A percentile compares a stretch with the other conserved stretches of the same genome.
These are phyloP conservation scores for Mytilinidion resinicola DNA, from an alignment of 495 filamentous ascomycete species.

Conservation along the genomic window DNA sequence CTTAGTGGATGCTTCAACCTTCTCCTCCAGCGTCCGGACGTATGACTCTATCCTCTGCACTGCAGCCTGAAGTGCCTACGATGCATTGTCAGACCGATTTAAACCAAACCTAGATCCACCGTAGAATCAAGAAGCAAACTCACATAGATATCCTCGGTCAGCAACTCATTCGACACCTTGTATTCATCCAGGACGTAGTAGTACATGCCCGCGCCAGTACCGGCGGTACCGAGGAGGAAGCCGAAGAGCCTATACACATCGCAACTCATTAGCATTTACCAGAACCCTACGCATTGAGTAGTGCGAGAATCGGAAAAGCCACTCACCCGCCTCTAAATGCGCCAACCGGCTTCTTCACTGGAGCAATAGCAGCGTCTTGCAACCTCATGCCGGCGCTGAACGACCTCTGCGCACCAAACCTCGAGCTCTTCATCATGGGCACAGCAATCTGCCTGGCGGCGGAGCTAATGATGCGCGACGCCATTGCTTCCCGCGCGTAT, in stretches of 20 bases:
- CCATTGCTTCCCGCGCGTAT: constrained; percentile 34
- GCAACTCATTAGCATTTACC: neutral
- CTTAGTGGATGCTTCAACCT: constrained; percentile 62
- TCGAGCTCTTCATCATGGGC: constrained; percentile 3
- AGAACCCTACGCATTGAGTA: neutral
- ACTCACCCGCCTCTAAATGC: constrained; percentile 90
- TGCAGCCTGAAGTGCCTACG: constrained; percentile 79
- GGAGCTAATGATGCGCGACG: constrained; percentile 42
- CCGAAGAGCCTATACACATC: constrained; percentile 65
- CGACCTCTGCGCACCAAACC: neutral
- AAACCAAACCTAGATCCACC: too few species aligned
- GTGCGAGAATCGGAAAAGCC: constrained; percentile 4
- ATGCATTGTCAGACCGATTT: neutral
- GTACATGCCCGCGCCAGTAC: constrained; percentile 75
- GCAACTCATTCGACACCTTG: constrained; percentile 82
- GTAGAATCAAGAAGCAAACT: constrained; percentile 33
- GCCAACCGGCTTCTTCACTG: constrained; percentile 74
- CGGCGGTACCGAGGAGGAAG: constrained; percentile 79
- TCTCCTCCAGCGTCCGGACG: constrained; percentile 72
- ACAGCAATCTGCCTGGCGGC: constrained; percentile 25
- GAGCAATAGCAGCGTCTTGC: constrained; percentile 39
- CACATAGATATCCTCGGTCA: constrained; percentile 96
- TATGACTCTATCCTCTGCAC: constrained; percentile 81
- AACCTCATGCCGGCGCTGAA: constrained; percentile 18
- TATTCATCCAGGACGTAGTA: constrained; percentile 92